Base-by-base conservation (phyloP, 2,329 filamentous ascomycete species). In the Neospermospora avenae region DNA sequence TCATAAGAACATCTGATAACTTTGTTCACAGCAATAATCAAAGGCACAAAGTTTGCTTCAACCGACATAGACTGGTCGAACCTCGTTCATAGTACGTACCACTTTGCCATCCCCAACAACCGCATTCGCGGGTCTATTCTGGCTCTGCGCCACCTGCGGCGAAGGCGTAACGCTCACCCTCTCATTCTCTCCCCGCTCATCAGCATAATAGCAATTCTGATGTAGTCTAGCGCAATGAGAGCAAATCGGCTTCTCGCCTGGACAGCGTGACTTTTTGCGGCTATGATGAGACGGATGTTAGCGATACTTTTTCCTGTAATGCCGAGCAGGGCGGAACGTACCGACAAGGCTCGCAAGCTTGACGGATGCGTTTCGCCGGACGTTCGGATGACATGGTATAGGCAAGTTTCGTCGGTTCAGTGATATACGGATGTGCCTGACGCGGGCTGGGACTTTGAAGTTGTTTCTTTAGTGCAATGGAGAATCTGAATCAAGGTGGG, bases 191-290 rank as follows among this genome's bases (percentile, higher is more conserved):
- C 60, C 57, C 22, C 65, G 55, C n/a, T 70, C 69, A 44, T 73
- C 72, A 7, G 74, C 74, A 67, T 81, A 81, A 14, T 73, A 69
- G 62, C 80, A 82, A 61, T 67, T 68, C 65, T 81, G 79, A 4
- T 75, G 73, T 31, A 81, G 71, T n/a, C 80, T 75, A 34, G 75
- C 72, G 69, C 80, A 82, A 55, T 78, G 74, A 1, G 79, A 80
- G 65, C 80, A 82, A 0, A 73, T 65, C 0, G 80, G 80, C 58
- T 77, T 75, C 64, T 81, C 79, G 8, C 80, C 80, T 0, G 78
- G 78, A 61, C 80, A 82, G 69, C 76, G 76, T 31, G 78, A 76
- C 67, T 82, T 82, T 68, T 81, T 82, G 44, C 79, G 75, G 59
- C 79, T 81, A 18, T 39, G 13, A 31, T n/a, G 13, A 37, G 28